Percentiles rank a stretch among this genome's conserved stretches.
Evolutionary conservation across 805 yeast species (phyloP).

Genomic region (Metschnikowia santaceciliae): DNA sequence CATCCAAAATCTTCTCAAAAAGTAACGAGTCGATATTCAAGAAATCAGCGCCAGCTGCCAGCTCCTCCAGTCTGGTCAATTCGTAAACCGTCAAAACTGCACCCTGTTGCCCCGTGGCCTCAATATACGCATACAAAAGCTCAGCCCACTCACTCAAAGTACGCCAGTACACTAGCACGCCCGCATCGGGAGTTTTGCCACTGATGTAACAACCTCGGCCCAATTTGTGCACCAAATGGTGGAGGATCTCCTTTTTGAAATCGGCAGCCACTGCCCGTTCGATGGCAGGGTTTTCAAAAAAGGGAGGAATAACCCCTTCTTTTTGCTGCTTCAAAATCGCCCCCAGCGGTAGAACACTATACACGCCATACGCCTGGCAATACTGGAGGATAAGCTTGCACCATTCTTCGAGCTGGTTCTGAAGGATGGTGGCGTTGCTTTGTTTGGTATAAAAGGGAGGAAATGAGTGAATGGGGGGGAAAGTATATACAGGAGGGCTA

Average conservation of each 20-base stretch:
- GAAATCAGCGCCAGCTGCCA: slow-evolving; percentile 53
- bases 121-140: slow-evolving; percentile 37
- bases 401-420: slow-evolving; percentile 82
- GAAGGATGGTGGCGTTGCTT: slow-evolving; percentile 74
- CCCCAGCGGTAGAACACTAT: slow-evolving; percentile 28
- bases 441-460: slow-evolving; percentile 93
- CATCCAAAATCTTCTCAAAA: slow-evolving; percentile 51
- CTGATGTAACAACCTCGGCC: slow-evolving; percentile 56
- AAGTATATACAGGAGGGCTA: slow-evolving; percentile 19
- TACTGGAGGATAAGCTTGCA: slow-evolving; percentile 55
- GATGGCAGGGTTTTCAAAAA: slow-evolving; percentile 52
- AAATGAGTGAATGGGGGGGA: slow-evolving; percentile 50
- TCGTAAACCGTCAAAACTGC: slow-evolving; percentile 81
- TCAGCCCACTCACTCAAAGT: slow-evolving; percentile 48
- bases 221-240: slow-evolving; percentile 47
- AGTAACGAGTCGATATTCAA: slow-evolving; percentile 56
- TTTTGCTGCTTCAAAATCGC: slow-evolving; percentile 26
- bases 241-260: slow-evolving; percentile 53
- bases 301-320: slow-evolving; percentile 11
- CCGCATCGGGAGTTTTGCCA: slow-evolving; percentile 55
- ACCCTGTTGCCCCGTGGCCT: slow-evolving; percentile 71
- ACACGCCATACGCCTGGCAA: slow-evolving; percentile 50
- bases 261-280: slow-evolving; percentile 52
- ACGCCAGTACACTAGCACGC: slow-evolving; percentile 58
- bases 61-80: slow-evolving; percentile 52